Evolutionary conservation across 495 filamentous ascomycete species (phyloP).

Genomic region (Daldinia bambusicola): DNA sequence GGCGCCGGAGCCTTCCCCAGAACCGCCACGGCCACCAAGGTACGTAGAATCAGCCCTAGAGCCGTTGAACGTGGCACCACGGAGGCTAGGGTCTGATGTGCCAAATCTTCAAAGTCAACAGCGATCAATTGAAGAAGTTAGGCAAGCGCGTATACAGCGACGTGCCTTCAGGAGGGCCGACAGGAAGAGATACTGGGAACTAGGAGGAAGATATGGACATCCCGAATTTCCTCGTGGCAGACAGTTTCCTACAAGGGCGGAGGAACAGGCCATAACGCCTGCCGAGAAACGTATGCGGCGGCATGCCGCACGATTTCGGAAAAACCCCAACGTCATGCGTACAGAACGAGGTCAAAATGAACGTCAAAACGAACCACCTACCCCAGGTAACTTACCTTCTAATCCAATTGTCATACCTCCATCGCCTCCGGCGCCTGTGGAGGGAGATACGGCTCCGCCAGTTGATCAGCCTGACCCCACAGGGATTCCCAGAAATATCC

Average conservation of each 20-base stretch:
- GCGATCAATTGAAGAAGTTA: background rate
- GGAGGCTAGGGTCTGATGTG: background rate
- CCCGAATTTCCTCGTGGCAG: background rate
- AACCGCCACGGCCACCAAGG: background rate
- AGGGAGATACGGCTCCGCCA: too few species aligned
- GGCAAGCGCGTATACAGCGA: background rate
- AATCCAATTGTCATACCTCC: too few species aligned
- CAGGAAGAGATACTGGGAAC: background rate
- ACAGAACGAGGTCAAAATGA: too few species aligned
- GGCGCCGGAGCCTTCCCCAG: background rate
- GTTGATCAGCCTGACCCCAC: background rate
- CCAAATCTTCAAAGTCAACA: background rate
- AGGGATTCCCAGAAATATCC: background rate
- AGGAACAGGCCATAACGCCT: background rate
- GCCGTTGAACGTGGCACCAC: background rate
- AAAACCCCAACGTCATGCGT: background rate
- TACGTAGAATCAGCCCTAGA: background rate
- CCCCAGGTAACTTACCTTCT: too few species aligned
- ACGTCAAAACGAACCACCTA: too few species aligned
- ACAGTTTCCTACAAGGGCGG: background rate
- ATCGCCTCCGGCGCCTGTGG: too few species aligned
- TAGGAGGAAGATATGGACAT: constrained; percentile 2
- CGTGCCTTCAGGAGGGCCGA: background rate
- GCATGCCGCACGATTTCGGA: background rate
- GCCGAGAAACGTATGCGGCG: background rate